Percentiles rank a stretch among this genome's conserved stretches.
These are phyloP conservation scores for Silene vulgaris DNA, from an alignment of 179 eudicot species.

Conservation along the genomic window DNA sequence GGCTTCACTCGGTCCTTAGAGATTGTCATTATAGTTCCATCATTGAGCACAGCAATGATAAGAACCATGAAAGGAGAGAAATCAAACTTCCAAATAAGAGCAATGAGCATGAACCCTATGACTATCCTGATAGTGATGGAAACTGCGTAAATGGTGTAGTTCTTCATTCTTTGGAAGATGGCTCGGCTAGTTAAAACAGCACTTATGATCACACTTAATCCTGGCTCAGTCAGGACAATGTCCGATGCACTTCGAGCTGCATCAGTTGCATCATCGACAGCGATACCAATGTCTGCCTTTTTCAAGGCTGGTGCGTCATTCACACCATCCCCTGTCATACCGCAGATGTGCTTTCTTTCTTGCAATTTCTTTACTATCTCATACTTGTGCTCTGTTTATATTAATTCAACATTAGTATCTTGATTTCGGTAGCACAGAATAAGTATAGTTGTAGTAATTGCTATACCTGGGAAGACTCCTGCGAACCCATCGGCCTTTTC, in stretches of 20 bases:
- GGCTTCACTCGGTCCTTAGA: constrained; percentile 90
- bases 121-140: constrained; percentile 86
- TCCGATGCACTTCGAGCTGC: constrained; percentile 89
- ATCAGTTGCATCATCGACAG: constrained; percentile 90
- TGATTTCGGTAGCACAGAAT: neutral
- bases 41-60: constrained; percentile 77
- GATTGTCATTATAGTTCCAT: constrained; percentile 92
- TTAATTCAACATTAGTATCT: neutral
- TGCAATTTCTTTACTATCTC: constrained; percentile 88
- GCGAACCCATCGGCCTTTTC: constrained; percentile 97
- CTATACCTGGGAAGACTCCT: constrained; percentile 83
- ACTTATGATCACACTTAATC: constrained; percentile 73
- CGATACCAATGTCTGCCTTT: constrained; percentile 84
- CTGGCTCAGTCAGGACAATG: constrained; percentile 84
- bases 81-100: constrained; percentile 80
- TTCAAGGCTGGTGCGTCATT: constrained; percentile 89
- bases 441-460: neutral
- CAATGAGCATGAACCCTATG: constrained; percentile 75
- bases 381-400: constrained; percentile 68
- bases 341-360: constrained; percentile 79
- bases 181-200: constrained; percentile 87
- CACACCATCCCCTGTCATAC: constrained; percentile 94
- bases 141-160: constrained; percentile 88
- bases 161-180: constrained; percentile 93
- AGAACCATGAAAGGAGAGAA: constrained; percentile 94